Evolutionary conservation across 495 filamentous ascomycete genomes (phyloP).

Genomic region (Thermothielavioides terrestris): DNA sequence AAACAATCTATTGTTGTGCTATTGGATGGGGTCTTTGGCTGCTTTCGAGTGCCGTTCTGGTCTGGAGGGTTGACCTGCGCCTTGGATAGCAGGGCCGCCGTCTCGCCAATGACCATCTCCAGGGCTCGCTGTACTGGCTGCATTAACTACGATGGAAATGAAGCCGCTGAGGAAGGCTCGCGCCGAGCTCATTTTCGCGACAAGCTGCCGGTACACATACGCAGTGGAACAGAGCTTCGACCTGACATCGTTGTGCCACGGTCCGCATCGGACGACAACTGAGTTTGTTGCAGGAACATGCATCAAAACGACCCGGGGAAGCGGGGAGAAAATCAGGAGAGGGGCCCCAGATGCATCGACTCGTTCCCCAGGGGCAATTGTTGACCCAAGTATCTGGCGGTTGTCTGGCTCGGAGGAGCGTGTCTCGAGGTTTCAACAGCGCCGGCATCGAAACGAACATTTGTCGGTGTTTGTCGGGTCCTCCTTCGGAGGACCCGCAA

Average conservation of each 20-base stretch:
- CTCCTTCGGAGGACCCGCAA: slow-evolving; percentile 1
- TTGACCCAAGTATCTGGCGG: too few relatives aligned
- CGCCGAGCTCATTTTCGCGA: slow-evolving; percentile 1
- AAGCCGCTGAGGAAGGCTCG: background rate
- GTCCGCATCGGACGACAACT: background rate
- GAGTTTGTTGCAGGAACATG: background rate
- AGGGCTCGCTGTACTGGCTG: too few relatives aligned
- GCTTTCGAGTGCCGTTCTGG: too few relatives aligned
- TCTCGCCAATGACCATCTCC: too few relatives aligned
- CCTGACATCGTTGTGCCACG: slow-evolving; percentile 1
- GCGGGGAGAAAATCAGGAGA: background rate
- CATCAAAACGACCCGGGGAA: too few relatives aligned
- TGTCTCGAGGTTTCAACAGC: background rate
- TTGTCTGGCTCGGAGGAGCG: too few relatives aligned
- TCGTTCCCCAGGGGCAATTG: background rate
- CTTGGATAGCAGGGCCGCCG: too few relatives aligned
- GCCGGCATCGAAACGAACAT: background rate
- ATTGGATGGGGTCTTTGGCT: too few relatives aligned
- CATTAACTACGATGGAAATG: background rate
- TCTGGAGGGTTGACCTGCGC: too few relatives aligned
- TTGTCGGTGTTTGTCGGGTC: background rate
- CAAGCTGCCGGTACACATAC: background rate
- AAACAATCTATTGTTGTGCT: too few relatives aligned
- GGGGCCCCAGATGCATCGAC: background rate
- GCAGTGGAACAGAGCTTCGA: background rate